Evolutionary conservation across 225 moss, liverwort and hornwort species (phyloP), one percentile per base, ranked within the genome.

Genomic region (Sphagnum tenellum): DNA sequence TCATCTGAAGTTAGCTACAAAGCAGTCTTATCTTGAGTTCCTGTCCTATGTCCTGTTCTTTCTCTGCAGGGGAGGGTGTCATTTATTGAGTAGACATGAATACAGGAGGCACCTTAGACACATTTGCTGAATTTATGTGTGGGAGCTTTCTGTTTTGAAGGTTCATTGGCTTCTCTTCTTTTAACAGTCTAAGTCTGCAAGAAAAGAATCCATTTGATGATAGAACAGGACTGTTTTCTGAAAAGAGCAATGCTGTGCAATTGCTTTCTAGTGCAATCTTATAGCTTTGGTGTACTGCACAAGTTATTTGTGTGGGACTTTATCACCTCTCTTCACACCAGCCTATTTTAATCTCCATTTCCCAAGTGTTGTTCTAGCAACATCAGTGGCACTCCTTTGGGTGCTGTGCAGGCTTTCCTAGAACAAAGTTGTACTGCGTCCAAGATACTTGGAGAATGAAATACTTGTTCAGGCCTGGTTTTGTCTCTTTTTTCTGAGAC

Each of bases 91-190:
- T 96, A 52, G 96, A 92, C 61, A 92, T 96, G 53, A 90, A 92
- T 67, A 83, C 75, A 5, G 92, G 92, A 67, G 92, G 92, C 64
- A 96, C 90, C 58, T 72, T 89, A 3, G 89, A 96, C 68, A 92
- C 96, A 9, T 96, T 66, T 67, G 78, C 78, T 1, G 87, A 77
- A 63, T 98, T 90, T 29, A 29, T 74, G 85, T 98, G 1, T 98
- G 96, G 92, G 96, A 98, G 75, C 96, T 92, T 71, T 76, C 90
- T 48, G 92, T 98, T 57, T 92, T 92, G 2, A 98, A 98, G 88
- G 95, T 92, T 12, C 3, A 4, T 9, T 3, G 12, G 52, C 7
- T 8, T 68, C 57, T 7, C 44, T 44, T 29, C 14, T 29, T 46
- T 12, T 47, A 12, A 13, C 9, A 5, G 6, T 9, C 9, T 9